Evolutionary conservation across 2,329 filamentous ascomycete genomes (phyloP).

Genomic region (Neurospora sp.): DNA sequence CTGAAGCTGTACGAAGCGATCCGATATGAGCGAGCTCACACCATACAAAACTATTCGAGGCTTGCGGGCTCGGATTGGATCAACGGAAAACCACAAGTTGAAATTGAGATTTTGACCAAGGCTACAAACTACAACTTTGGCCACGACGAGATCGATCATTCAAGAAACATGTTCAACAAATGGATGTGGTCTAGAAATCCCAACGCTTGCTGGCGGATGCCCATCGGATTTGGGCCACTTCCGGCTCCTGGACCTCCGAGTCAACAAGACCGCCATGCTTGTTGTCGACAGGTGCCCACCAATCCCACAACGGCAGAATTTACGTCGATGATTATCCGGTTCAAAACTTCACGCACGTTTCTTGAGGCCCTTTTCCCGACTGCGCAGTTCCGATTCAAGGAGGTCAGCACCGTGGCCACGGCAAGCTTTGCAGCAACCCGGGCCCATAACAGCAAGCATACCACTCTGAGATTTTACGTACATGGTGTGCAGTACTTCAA

Average conservation of each 20-base stretch:
- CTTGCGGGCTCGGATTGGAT: constrained; percentile 38
- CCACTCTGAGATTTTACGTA: constrained; percentile 49
- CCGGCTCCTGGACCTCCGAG: constrained; percentile 22
- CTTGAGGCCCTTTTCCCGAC: constrained; percentile 39
- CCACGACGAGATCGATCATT: constrained; percentile 49
- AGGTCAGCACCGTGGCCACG: constrained; percentile 32
- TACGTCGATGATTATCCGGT: constrained; percentile 36
- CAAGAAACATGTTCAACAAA: constrained; percentile 38
- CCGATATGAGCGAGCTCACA: constrained; percentile 38
- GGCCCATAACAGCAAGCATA: constrained; percentile 51
- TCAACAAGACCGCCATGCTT: constrained; percentile 6
- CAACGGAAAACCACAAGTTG: constrained; percentile 25
- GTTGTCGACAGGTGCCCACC: not conserved
- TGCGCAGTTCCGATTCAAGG: constrained; percentile 30
- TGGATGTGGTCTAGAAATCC: constrained; percentile 33
- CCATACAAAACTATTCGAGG: constrained; percentile 31
- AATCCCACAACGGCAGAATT: constrained; percentile 22
- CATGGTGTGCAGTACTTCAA: constrained; percentile 51
- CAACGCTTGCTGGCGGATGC: constrained; percentile 34
- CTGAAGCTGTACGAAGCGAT: constrained; percentile 50
- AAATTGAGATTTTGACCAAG: constrained; percentile 27
- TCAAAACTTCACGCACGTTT: constrained; percentile 39
- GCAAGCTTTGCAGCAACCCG: constrained; percentile 31
- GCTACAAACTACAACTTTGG: constrained; percentile 44
- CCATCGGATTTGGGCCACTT: constrained; percentile 35